Evolutionary conservation across 1,139 yeast species (phyloP), one percentile per base, ranked within the genome.

Genomic region (Diutina catenulata): DNA sequence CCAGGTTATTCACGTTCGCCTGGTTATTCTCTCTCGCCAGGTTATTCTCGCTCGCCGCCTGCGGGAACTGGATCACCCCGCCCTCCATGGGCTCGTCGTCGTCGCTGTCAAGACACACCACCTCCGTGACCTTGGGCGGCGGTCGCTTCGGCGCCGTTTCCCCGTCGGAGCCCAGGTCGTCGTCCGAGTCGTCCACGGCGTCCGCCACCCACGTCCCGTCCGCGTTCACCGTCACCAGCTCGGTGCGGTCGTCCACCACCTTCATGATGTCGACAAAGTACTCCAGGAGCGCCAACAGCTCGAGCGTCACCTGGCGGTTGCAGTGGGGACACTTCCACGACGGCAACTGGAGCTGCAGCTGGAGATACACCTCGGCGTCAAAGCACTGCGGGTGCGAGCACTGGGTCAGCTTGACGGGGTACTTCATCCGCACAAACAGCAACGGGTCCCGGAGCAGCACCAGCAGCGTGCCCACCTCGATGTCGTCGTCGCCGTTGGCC

Each of bases 381-480:
- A 80, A 80, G 48, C 91, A 80, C 47, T 74, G 79, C n/a, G 77
- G 55, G 52, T 81, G 93, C 28, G 68, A 60, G 54, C 91, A 81
- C 40, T 57, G 62, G 0, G 64, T 57, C 2, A 83, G 71, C 46
- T 74, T 72, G 2, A 69, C 71, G 0, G 93, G 91, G 42, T 64
- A 57, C 41, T 62, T 60, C 68, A 81, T 74, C 43, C 76, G 61
- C n/a, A 70, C 63, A 45, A 70, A 75, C 1, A 83, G 70, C 11
- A 80, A 57, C 0, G 91, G 88, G 50, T 86, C 80, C 41, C 67
- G 66, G 39, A 81, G 57, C 15, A 80, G 65, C 37, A 80, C 57
- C 2, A 68, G 60, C n/a, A 76, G 70, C 2, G 74, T 67, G 15
- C 76, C 70, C 35, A 77, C 72, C 13, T 68, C 64, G 4, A 79